phyloP scores from a whole-genome alignment of 2,329 filamentous ascomycete species.

The Trichoderma simmonsii region DNA sequence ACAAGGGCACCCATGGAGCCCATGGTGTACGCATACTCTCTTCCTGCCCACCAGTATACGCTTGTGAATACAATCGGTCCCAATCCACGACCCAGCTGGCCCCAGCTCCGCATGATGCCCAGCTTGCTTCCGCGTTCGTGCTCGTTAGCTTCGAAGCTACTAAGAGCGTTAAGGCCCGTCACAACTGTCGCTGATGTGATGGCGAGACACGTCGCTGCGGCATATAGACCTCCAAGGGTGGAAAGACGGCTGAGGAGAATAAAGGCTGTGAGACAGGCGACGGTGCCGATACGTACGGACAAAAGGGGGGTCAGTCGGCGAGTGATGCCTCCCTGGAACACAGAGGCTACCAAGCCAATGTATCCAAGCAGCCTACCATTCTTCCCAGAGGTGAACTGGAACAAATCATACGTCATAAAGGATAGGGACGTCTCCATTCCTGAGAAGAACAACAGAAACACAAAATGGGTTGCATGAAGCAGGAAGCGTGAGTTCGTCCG shows the following conservation, averaged over 20 bases:
- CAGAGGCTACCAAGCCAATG: conserved; percentile 83
- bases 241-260: conserved; percentile 69
- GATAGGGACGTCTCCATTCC: conserved; percentile 97
- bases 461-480: conserved; percentile 81
- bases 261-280: conserved; percentile 76
- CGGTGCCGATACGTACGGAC: conserved; percentile 75
- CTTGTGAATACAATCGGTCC: conserved; percentile 90
- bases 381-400: conserved; percentile 72
- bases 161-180: conserved; percentile 85
- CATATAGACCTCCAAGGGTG: conserved; percentile 69
- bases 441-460: conserved; percentile 94
- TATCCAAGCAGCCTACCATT: conserved; percentile 86
- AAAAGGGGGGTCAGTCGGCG: conserved; percentile 77
- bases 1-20: conserved; percentile 77
- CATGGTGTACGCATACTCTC: conserved; percentile 77
- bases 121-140: conserved; percentile 82
- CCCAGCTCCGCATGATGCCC: conserved; percentile 75
- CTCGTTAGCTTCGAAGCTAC: conserved; percentile 80
- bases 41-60: conserved; percentile 96
- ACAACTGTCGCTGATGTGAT: conserved; percentile 93
- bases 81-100: conserved; percentile 82
- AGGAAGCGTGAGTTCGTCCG: conserved; percentile 80
- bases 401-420: conserved; percentile 96
- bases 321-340: conserved; percentile 92
- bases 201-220: conserved; percentile 78